Evolutionary conservation across 2,329 filamentous ascomycete species (phyloP).

Genomic region (Botrytis pseudocinerea): DNA sequence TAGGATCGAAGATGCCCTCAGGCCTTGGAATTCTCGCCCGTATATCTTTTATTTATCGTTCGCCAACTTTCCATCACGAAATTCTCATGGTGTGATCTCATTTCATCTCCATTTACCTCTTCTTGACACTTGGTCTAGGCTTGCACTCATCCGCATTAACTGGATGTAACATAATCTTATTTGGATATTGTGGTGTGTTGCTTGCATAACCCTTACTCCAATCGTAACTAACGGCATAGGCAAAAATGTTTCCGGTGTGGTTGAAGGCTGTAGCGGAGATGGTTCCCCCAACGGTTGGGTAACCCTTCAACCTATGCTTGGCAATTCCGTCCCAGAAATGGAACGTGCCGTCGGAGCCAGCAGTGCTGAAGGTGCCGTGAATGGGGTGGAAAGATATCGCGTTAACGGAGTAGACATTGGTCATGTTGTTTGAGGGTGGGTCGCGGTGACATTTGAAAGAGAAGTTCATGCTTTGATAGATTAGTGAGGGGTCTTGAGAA

Average conservation of each 20-base stretch:
- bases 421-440: conserved; percentile 69
- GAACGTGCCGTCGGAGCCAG: conserved; percentile 93
- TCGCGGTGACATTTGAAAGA: conserved; percentile 99
- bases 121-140: conserved; percentile 47
- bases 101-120: conserved; percentile 34
- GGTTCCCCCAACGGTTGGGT: conserved; percentile 77
- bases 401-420: conserved; percentile 93
- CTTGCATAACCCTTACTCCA: conserved; percentile 94
- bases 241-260: conserved; percentile 78
- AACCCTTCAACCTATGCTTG: conserved; percentile 87
- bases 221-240: conserved; percentile 91
- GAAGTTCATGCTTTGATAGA: conserved; percentile 72
- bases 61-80: not conserved
- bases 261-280: conserved; percentile 95
- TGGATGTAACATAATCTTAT: conserved; percentile 84
- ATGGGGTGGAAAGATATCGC: conserved; percentile 96
- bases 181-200: conserved; percentile 73
- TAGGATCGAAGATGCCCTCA: not conserved
- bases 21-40: not conserved
- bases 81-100: not conserved
- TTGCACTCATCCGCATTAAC: conserved; percentile 66
- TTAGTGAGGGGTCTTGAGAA: conserved; percentile 6
- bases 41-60: conserved; percentile 7
- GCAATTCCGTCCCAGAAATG: conserved; percentile 95
- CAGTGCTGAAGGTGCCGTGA: conserved; percentile 97